These are phyloP conservation scores for Lentithecium fluviatile DNA, from an alignment of 495 filamentous ascomycete species.

Conservation along the genomic window DNA sequence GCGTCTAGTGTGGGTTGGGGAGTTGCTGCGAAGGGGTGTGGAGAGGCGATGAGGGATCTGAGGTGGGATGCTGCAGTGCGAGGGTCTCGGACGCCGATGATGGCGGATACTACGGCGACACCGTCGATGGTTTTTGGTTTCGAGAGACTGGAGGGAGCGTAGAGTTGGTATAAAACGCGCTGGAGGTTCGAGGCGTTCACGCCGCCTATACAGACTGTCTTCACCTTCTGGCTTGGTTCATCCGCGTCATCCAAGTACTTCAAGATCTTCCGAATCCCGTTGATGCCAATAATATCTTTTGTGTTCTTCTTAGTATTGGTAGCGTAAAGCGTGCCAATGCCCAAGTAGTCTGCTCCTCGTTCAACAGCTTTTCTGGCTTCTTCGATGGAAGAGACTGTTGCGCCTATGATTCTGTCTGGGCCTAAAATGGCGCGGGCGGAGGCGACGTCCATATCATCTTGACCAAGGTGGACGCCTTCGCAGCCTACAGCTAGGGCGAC, in stretches of 20 bases:
- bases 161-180: conserved; percentile 56
- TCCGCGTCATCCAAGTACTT: conserved; percentile 49
- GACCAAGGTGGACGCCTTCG: conserved; percentile 91
- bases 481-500: conserved; percentile 81
- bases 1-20: conserved; percentile 32
- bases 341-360: conserved; percentile 81
- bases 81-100: conserved; percentile 70
- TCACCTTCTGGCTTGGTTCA: conserved; percentile 6
- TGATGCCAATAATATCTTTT: conserved; percentile 76
- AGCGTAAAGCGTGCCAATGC: conserved; percentile 65
- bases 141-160: conserved; percentile 49
- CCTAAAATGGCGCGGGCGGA: conserved; percentile 73
- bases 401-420: conserved; percentile 65
- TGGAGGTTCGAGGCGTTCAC: conserved; percentile 78
- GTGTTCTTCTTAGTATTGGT: conserved; percentile 73
- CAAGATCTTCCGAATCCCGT: conserved; percentile 72
- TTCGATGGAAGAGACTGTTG: conserved; percentile 66
- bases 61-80: conserved; percentile 59
- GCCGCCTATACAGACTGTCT: conserved; percentile 80
- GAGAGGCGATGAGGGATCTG: conserved; percentile 48
- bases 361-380: conserved; percentile 66
- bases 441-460: conserved; percentile 80
- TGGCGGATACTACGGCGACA: conserved; percentile 85
- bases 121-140: conserved; percentile 62
- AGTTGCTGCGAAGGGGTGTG: conserved; percentile 48